These are phyloP conservation scores for Populus nigra DNA, from an alignment of 345 rosid genomes.

Conservation along the genomic window DNA sequence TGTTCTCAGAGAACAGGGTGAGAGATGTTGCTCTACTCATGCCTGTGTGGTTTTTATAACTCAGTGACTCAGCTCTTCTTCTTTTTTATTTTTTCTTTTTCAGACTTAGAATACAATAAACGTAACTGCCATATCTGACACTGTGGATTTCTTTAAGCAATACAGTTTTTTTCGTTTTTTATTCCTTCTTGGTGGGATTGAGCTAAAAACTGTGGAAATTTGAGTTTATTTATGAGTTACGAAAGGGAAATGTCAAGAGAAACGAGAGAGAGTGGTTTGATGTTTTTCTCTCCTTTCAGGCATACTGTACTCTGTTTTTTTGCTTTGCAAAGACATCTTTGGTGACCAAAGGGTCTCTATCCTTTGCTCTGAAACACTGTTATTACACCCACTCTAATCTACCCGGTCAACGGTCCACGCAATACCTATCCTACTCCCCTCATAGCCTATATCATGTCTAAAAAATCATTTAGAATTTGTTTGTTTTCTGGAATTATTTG, in stretches of 20 bases:
- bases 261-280: conserved; percentile 5
- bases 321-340: no score
- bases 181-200: conserved; percentile 4
- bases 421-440: no score
- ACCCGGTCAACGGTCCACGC: no score
- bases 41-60: conserved; percentile 11
- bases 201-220: not conserved
- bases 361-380: no score
- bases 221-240: not conserved
- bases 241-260: not conserved
- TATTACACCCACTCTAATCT: no score
- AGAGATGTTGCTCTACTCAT: conserved; percentile 23
- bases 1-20: not conserved
- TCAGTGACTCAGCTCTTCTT: not conserved
- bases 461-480: no score
- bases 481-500: no score
- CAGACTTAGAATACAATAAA: conserved; percentile 15
- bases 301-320: conserved; percentile 1
- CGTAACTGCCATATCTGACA: conserved; percentile 23
- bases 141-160: conserved; percentile 24
- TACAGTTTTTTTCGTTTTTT: not conserved
- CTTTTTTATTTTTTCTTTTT: not conserved
- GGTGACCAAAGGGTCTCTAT: no score
- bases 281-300: conserved; percentile 31
- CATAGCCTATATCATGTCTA: no score